Percentiles rank a stretch among this genome's conserved stretches.
Evolutionary conservation across 495 filamentous ascomycete genomes (phyloP).

Genomic region (Clavariopsis aquatica): DNA sequence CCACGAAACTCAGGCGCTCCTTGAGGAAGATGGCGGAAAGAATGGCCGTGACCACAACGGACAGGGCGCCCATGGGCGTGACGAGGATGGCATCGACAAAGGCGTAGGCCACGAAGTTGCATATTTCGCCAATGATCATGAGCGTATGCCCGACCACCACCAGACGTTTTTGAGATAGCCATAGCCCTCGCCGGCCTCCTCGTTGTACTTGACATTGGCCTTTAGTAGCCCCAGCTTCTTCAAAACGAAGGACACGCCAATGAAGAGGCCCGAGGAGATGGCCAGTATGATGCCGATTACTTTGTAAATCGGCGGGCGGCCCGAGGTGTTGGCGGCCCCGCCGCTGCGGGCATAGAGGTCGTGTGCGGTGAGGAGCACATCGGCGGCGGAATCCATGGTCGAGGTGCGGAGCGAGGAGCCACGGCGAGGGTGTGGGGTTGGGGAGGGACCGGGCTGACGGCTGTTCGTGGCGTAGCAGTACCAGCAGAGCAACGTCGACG

Average conservation of each 20-base stretch:
- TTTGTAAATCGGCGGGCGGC: conserved; percentile 70
- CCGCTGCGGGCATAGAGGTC: conserved; percentile 52
- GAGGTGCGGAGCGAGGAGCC: conserved; percentile 9
- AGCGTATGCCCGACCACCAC: conserved; percentile 96
- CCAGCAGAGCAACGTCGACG: neutral
- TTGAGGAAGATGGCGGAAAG: conserved; percentile 95
- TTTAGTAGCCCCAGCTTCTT: conserved; percentile 90
- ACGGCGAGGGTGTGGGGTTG: conserved; percentile 11
- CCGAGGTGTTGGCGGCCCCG: conserved; percentile 24
- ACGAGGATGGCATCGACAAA: conserved; percentile 98
- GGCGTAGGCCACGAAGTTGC: conserved; percentile 96
- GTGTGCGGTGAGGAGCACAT: conserved; percentile 49
- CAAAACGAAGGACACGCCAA: conserved; percentile 91
- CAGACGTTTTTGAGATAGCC: conserved; percentile 94
- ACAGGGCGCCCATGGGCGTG: conserved; percentile 90
- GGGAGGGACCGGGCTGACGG: neutral
- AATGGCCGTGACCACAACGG: conserved; percentile 90
- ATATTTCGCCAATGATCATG: conserved; percentile 96
- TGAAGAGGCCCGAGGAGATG: conserved; percentile 86
- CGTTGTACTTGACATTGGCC: conserved; percentile 95
- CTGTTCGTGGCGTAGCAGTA: conserved; percentile 5
- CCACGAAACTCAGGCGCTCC: conserved; percentile 91
- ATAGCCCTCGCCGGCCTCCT: conserved; percentile 94
- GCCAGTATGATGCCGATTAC: conserved; percentile 84
- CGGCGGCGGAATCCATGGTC: conserved; percentile 53